Evolutionary conservation across 2,329 filamentous ascomycete genomes (phyloP), one percentile per base, ranked within the genome.

Genomic region (Coniella vitis): DNA sequence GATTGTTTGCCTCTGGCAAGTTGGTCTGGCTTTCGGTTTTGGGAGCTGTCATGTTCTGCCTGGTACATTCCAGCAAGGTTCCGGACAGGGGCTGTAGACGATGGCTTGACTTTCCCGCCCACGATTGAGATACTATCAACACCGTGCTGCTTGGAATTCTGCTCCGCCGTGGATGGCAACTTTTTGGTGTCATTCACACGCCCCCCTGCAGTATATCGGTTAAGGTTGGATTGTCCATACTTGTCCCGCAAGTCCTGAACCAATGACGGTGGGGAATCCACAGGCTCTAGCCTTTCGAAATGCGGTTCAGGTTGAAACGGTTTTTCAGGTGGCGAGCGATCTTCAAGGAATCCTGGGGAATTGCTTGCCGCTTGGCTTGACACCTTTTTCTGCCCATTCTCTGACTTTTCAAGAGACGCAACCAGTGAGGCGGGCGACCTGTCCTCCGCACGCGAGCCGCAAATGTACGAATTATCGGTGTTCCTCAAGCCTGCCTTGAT

Each of bases 111-210:
- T n/a, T 56, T 52, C 16, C 53, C 54, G 43, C 66, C 65, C 38
- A 58, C 54, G 47, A 74, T 69, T 54, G 66, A 70, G 16, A 9
- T 12, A 16, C n/a, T n/a, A 13, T 13, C 17, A 21, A 35, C 45
- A 35, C 25, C 25, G 5, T 29, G 25, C 5, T 10, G 25, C 25
- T 10, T 29, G 5, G 10, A 29, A 29, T 29, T 29, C 25, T 29
- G 25, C 25, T 43, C 31, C 16, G 8, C 45, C 7, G 41, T 37
- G 2, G 51, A 21, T 7, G 3, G 21, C 2, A 49, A 29, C 29
- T 60, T 57, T 36, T 53, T 56, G 34, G 60, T 55, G 2, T 56
- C 56, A 36, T 65, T 56, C 10, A 60, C 56, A 21, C 56, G 47
- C 10, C 48, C 48, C 29, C 58, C 51, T 3, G 58, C 48, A 31